These are phyloP conservation scores for Acanthamoeba castellanii DNA, from an alignment of 208 protist genomes.

Conservation along the genomic window DNA sequence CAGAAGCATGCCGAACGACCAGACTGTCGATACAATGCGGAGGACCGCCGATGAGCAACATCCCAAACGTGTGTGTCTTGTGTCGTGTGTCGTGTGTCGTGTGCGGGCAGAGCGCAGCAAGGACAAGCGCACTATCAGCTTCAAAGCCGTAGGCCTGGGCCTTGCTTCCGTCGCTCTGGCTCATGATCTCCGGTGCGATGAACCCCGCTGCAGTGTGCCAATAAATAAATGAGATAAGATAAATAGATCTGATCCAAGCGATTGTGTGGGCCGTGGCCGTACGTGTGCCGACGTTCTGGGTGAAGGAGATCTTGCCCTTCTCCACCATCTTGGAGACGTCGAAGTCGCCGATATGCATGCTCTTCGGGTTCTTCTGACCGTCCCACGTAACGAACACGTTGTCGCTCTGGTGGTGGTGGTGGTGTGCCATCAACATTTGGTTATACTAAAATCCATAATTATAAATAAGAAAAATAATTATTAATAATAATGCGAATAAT, in stretches of 20 bases:
- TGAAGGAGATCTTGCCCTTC: constrained; percentile 39
- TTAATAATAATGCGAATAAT: too few species aligned
- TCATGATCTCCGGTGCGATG: constrained; percentile 52
- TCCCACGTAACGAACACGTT: constrained; percentile 45
- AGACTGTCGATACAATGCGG: background rate
- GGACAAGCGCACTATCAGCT: background rate
- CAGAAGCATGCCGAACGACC: constrained; percentile 41
- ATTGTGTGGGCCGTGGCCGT: too few species aligned
- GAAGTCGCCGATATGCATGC: constrained; percentile 39
- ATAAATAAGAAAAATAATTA: too few species aligned
- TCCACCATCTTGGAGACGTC: constrained; percentile 27
- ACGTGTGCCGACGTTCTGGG: constrained; percentile 29
- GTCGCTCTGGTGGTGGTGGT: background rate
- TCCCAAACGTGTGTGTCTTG: too few species aligned
- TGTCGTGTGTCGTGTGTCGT: too few species aligned
- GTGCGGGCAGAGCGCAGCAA: background rate
- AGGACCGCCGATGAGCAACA: background rate
- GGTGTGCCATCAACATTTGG: too few species aligned
- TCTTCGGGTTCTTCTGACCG: constrained; percentile 48
- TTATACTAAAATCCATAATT: too few species aligned
- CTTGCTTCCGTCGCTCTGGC: background rate
- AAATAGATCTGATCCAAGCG: too few species aligned
- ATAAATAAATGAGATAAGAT: too few species aligned
- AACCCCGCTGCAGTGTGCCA: background rate
- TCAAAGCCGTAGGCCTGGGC: constrained; percentile 8